These are phyloP conservation scores for Zygosaccharomyces pseudobailii DNA, from an alignment of 1,139 yeast species.

Conservation along the genomic window DNA sequence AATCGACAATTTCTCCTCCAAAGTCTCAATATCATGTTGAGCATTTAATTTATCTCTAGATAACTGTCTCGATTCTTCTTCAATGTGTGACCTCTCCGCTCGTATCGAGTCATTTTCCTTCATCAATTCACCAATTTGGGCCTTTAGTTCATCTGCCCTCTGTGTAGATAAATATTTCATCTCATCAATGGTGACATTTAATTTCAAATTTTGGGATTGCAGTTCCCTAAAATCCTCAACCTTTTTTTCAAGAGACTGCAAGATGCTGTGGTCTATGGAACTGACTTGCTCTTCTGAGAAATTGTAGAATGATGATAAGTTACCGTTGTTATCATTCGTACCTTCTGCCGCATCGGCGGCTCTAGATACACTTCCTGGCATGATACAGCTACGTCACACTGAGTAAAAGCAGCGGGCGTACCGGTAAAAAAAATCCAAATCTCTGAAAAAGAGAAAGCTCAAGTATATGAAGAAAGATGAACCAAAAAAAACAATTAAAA, in stretches of 20 bases:
- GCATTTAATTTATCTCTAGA: conserved; percentile 33
- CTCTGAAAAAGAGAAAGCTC: not conserved
- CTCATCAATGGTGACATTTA: conserved; percentile 49
- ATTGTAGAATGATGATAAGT: conserved; percentile 7
- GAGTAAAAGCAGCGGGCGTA: not conserved
- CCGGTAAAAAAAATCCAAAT: not conserved
- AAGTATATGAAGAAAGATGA: not conserved
- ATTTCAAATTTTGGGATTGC: conserved; percentile 10
- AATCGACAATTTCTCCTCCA: conserved; percentile 49
- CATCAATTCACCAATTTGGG: conserved; percentile 37
- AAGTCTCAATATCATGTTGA: conserved; percentile 34
- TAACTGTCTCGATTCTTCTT: conserved; percentile 29
- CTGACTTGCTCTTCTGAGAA: conserved; percentile 4
- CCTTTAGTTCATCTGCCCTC: conserved; percentile 38
- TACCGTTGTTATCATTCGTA: not conserved
- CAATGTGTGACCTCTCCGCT: conserved; percentile 32
- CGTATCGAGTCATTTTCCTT: conserved; percentile 44
- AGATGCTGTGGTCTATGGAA: conserved; percentile 1
- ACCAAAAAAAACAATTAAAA: not conserved
- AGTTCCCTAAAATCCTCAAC: conserved; percentile 8
- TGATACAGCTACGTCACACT: not conserved
- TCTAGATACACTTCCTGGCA: not conserved
- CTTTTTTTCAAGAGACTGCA: conserved; percentile 4
- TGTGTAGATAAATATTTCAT: conserved; percentile 38
- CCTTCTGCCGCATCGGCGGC: conserved; percentile 1